These are phyloP conservation scores for Solanum sejunctum DNA, from an alignment of 257 asterid species.

Conservation along the genomic window DNA sequence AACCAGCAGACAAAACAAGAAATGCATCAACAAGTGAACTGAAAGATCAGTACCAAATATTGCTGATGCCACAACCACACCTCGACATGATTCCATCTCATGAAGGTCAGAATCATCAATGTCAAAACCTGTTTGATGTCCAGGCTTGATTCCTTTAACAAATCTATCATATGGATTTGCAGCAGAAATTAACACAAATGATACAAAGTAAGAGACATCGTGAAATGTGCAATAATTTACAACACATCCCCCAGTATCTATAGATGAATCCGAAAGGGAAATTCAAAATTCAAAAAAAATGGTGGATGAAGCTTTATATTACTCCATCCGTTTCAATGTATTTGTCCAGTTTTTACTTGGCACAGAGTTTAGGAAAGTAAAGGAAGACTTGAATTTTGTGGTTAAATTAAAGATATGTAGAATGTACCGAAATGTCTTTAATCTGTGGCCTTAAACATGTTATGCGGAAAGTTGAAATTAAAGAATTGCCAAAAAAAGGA, in stretches of 20 bases:
- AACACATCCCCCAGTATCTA: neutral
- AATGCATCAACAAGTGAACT: neutral
- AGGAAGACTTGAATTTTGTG: too few relatives aligned
- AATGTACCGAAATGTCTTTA: too few relatives aligned
- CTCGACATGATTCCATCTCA: slow-evolving; percentile 77
- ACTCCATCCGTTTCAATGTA: neutral
- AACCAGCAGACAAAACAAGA: neutral
- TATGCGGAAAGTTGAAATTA: too few relatives aligned
- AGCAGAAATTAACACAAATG: neutral
- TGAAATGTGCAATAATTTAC: neutral
- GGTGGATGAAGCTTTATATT: neutral
- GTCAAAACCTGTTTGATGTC: slow-evolving; percentile 73
- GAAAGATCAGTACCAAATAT: slow-evolving; percentile 55
- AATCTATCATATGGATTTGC: slow-evolving; percentile 29
- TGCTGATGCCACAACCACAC: slow-evolving; percentile 92
- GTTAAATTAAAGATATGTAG: too few relatives aligned
- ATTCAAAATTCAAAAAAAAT: neutral
- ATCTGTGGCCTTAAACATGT: too few relatives aligned
- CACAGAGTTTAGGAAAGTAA: too few relatives aligned
- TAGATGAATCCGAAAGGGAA: neutral
- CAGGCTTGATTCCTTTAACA: slow-evolving; percentile 75
- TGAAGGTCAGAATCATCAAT: slow-evolving; percentile 65
- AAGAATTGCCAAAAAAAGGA: too few relatives aligned
- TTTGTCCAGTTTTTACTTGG: too few relatives aligned
- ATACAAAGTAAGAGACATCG: neutral